Evolutionary conservation across 495 filamentous ascomycete genomes (phyloP).

Genomic region (Astrothelium subdiscretum): DNA sequence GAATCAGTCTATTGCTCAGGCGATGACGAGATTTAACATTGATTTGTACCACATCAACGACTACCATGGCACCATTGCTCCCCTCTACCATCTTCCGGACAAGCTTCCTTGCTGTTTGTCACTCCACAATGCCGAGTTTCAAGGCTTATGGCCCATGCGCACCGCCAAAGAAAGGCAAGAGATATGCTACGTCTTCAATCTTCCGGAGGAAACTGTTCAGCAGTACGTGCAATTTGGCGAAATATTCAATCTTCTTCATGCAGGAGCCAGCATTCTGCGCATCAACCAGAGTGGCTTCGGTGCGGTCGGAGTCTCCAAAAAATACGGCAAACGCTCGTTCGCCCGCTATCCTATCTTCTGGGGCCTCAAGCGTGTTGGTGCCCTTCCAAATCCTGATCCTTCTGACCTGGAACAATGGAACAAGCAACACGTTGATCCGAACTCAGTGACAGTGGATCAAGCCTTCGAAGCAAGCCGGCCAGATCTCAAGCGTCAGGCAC

Average conservation of each 20-base stretch:
- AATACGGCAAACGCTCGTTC: conserved; percentile 64
- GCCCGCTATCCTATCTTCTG: conserved; percentile 71
- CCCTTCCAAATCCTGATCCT: conserved; percentile 65
- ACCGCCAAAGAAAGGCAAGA: conserved; percentile 54
- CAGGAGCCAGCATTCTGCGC: conserved; percentile 60
- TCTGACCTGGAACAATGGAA: conserved; percentile 61
- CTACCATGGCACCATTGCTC: conserved; percentile 64
- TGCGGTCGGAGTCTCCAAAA: conserved; percentile 61
- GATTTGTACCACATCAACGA: conserved; percentile 76
- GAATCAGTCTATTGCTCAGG: conserved; percentile 59
- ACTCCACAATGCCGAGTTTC: conserved; percentile 62
- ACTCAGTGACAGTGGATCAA: conserved; percentile 44
- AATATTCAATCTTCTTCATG: conserved; percentile 63
- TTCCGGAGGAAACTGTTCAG: conserved; percentile 36
- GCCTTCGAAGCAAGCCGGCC: conserved; percentile 45
- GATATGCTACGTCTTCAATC: conserved; percentile 61
- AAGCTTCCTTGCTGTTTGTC: conserved; percentile 50
- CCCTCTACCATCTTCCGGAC: conserved; percentile 55
- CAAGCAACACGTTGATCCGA: conserved; percentile 39
- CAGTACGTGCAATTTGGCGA: conserved; percentile 59
- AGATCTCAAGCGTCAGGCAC: conserved; percentile 53
- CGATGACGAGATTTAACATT: conserved; percentile 48
- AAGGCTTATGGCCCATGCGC: conserved; percentile 64
- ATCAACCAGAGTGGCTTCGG: conserved; percentile 66
- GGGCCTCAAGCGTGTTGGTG: conserved; percentile 58